A percentile compares a stretch with the other conserved stretches of the same genome.
Evolutionary conservation across 768 basidiomycete species (phyloP).

Genomic region (Rhizopogon vesiculosus): DNA sequence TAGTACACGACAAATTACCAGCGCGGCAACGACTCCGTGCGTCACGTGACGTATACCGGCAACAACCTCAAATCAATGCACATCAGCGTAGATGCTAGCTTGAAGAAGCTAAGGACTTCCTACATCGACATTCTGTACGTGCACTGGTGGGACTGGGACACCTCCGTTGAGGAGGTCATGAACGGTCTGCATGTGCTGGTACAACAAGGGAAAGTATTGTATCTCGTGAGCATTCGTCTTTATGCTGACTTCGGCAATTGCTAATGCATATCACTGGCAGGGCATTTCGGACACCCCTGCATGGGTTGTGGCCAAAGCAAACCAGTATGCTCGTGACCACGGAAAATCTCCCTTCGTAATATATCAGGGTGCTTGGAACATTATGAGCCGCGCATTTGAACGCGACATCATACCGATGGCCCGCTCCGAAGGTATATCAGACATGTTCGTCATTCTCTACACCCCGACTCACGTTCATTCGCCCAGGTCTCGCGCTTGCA

Average conservation of each 20-base stretch:
- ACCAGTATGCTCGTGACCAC: constrained; percentile 35
- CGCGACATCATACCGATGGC: constrained; percentile 37
- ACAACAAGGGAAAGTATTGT: constrained; percentile 44
- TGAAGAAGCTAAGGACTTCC: constrained; percentile 17
- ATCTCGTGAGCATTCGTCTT: constrained; percentile 23
- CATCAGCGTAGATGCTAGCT: constrained; percentile 29
- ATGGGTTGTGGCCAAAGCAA: constrained; percentile 31
- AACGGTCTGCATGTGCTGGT: constrained; percentile 48
- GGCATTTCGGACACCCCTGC: constrained; percentile 27
- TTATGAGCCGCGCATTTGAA: constrained; percentile 34
- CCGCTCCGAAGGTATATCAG: constrained; percentile 14
- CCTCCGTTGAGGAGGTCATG: constrained; percentile 55
- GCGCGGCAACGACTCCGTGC: constrained; percentile 2
- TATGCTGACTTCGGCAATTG: no score
- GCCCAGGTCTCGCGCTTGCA: constrained; percentile 33
- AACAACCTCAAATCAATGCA: constrained; percentile 44
- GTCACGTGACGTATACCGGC: constrained; percentile 39
- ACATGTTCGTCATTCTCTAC: neutral
- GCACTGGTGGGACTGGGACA: constrained; percentile 45
- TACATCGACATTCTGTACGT: constrained; percentile 18
- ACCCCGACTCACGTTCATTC: neutral
- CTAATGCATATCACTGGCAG: neutral
- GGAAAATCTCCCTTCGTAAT: constrained; percentile 40
- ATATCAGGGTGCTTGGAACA: constrained; percentile 36
- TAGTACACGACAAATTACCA: constrained; percentile 20